Evolutionary conservation across 768 basidiomycete species (phyloP), one percentile per base, ranked within the genome.

Genomic region (Amanita muscaria): DNA sequence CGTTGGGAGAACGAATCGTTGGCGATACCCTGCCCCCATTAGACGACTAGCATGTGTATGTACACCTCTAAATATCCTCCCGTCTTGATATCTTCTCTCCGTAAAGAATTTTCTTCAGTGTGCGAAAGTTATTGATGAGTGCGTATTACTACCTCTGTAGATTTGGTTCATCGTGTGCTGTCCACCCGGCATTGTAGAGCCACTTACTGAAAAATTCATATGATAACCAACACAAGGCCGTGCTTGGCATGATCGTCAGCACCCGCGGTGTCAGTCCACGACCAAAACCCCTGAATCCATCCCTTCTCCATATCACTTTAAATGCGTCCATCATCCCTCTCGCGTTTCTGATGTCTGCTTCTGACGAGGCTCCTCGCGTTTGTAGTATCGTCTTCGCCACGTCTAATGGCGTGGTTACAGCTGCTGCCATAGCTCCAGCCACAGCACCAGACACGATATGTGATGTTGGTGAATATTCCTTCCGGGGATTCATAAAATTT

Each of bases 341-440:
- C 16, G 83, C 83, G 47, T 79, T 74, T 54, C 93, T 75, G 53
- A 99, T 94, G 57, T 90, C 83, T 4, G 72, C 62, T 53, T 97
- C 94, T 5, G 69, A 65, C n/a, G 86, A 81, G n/a, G 84, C 78
- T 14, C 96, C 96, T 49, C 93, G 74, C 29, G 96, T 98, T 63
- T 99, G 96, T 21, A 99, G 68, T 38, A 98, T 80, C 36, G 93
- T 96, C 72, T 99, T 99, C 49, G 91, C 90, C 19, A 99, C 96
- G 63, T 99, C 96, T 42, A 99, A 69, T 10, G 96, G 96, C 9
- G 90, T 98, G 16, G 94, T 98, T 11, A 97, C 82, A 19, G 88
- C 96, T 1, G 89, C 96, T 4, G 93, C 96, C 10, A 97, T 79
- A 18, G 80, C 96, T 16, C 96, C 96, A 1, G 96, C 90, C 19